Percentiles rank a stretch among this genome's conserved stretches.
Conservation (phyloP, 148 eudicot genomes). For the Nepenthes gracilis region DNA sequence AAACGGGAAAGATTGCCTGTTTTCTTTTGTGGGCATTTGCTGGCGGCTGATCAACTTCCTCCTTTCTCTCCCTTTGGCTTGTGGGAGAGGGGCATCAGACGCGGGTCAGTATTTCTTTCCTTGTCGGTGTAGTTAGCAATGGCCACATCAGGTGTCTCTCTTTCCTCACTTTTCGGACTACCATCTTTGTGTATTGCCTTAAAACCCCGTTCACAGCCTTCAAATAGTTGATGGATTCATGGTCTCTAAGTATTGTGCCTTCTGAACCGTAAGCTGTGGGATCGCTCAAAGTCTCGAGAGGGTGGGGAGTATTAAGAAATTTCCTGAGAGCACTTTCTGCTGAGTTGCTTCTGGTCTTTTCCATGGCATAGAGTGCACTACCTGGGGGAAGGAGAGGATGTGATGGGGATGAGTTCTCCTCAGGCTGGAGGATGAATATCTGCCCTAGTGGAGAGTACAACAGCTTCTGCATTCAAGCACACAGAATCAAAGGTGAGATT, state of each 20-base stretch:
- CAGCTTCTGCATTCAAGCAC: slow-evolving; percentile 39
- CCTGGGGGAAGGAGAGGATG: slow-evolving; percentile 72
- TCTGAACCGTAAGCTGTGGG: slow-evolving; percentile 72
- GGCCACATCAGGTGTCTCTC: slow-evolving; percentile 51
- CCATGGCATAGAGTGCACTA: slow-evolving; percentile 41
- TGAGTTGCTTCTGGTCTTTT: slow-evolving; percentile 20
- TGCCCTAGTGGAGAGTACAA: slow-evolving; percentile 70
- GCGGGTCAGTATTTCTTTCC: no score
- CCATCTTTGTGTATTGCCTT: slow-evolving; percentile 31
- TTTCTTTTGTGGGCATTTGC: no score
- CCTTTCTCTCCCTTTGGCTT: no score
- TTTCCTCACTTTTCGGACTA: slow-evolving; percentile 23
- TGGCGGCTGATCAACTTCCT: no score
- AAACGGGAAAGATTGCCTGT: no score
- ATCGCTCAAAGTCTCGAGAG: slow-evolving; percentile 58
- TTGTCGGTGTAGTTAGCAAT: slow-evolving; percentile 22
- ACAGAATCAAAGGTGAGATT: slow-evolving; percentile 1
- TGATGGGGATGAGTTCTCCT: slow-evolving; percentile 46
- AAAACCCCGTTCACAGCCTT: slow-evolving; percentile 57
- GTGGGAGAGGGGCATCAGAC: no score
- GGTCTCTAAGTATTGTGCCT: slow-evolving; percentile 76
- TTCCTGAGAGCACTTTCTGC: slow-evolving; percentile 31
- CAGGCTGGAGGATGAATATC: slow-evolving; percentile 68
- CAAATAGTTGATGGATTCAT: slow-evolving; percentile 71
- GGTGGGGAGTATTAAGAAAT: slow-evolving; percentile 72